Conservation (phyloP, 164 flowering plant genomes). For the Stephania japonica region DNA sequence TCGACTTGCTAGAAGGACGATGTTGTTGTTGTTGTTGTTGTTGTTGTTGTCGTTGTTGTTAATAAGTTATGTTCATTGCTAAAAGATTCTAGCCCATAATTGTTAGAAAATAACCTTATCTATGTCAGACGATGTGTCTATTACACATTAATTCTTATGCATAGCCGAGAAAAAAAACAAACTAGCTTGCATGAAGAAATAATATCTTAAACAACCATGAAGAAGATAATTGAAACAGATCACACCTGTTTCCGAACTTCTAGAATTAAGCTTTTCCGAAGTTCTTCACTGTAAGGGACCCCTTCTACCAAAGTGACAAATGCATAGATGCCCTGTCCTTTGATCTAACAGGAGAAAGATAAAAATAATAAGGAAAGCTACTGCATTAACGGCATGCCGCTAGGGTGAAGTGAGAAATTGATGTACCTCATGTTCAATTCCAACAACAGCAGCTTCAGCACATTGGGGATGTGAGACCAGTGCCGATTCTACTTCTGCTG, state of each 20-base stretch:
- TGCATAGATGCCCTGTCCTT: constrained; percentile 98
- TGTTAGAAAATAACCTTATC: too few relatives aligned
- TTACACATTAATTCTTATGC: too few relatives aligned
- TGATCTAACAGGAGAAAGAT: constrained; percentile 44
- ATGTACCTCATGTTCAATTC: constrained; percentile 96
- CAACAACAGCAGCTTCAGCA: constrained; percentile 99
- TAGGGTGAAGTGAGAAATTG: background rate
- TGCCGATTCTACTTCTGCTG: constrained; percentile 99
- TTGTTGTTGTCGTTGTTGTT: too few relatives aligned
- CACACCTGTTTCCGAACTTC: constrained; percentile 84
- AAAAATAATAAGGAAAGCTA: background rate
- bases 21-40: too few relatives aligned
- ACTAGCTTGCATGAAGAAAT: background rate
- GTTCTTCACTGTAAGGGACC: constrained; percentile 89
- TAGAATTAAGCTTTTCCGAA: constrained; percentile 64
- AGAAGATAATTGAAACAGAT: background rate
- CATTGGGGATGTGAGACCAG: constrained; percentile 96
- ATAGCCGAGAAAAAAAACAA: too few relatives aligned
- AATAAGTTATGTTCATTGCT: too few relatives aligned
- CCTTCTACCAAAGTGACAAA: constrained; percentile 91
- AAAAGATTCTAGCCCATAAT: too few relatives aligned
- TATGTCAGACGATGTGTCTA: too few relatives aligned
- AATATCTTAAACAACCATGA: background rate
- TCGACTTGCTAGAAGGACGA: too few relatives aligned
- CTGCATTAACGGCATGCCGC: background rate